Base-by-base conservation (phyloP, 306 rosid genomes). In the Begonia loranthoides region DNA sequence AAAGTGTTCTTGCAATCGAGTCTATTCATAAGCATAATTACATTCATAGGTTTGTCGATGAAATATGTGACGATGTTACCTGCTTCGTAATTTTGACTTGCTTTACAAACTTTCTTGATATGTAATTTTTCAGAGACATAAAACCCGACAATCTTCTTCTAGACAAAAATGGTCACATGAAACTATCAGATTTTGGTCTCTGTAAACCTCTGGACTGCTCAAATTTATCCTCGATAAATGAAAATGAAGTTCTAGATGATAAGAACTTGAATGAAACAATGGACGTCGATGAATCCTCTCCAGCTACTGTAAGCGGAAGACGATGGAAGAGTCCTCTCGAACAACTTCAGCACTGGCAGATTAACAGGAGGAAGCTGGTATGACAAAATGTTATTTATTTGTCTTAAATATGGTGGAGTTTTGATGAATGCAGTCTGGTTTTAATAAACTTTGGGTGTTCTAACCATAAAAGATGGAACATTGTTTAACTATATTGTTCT, bases 281-380 rank as follows among this genome's bases (percentile, higher is more conserved):
- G 74, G 87, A 87, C 28, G 59, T 56, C 39, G 77, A 76, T 49
- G 84, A 49, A 13, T n/a, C 58, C 45, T 3, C 14, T 61, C 74
- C 82, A 44, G 74, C 75, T 68, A 56, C 49, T 13, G 70, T 39
- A 61, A 69, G 68, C n/a, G 96, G 94, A 77, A 76, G 96, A 68
- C 83, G 82, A 52, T 87, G 94, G 96, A 83, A 83, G 71, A 80
- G 82, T 59, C 94, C 96, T 17, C 72, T 83, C 4, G 96, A 87
- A 59, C 96, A 83, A 66, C 96, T 87, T 73, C 86, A 80, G 54
- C 94, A 83, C 55, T 87, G 96, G 90, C 94, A 87, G 76, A 78
- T 71, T 10, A 87, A 87, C 67, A 70, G 94, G 68, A 72, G 82
- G 63, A 76, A 57, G 65, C 55, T 72, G 82, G 82, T 76, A 76